Evolutionary conservation across 805 yeast species (phyloP).

Genomic region (Cyberlindnera americana): DNA sequence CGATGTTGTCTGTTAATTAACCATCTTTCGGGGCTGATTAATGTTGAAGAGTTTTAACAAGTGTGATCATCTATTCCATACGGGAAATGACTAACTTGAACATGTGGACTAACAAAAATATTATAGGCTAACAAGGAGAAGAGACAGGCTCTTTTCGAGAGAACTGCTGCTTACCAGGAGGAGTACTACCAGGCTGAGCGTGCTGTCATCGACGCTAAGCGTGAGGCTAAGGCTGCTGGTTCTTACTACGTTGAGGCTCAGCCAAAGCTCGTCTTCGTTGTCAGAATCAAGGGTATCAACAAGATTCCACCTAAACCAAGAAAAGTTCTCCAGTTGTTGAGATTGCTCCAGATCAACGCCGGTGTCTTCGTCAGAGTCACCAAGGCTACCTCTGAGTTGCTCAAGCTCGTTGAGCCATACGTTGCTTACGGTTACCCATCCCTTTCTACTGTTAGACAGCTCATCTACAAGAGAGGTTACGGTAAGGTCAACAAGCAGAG

Average conservation of each 20-base stretch:
- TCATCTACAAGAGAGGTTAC: constrained; percentile 96
- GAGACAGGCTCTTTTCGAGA: constrained; percentile 76
- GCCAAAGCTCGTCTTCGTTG: constrained; percentile 89
- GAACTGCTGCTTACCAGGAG: constrained; percentile 95
- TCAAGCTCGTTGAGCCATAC: constrained; percentile 94
- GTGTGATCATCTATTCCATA: background rate
- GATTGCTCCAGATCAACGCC: constrained; percentile 91
- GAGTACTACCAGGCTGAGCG: constrained; percentile 93
- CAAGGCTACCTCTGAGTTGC: constrained; percentile 91
- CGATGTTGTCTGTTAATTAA: constrained; percentile 67
- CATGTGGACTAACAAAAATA: constrained; percentile 16
- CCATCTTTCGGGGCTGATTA: constrained; percentile 78
- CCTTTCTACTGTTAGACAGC: constrained; percentile 85
- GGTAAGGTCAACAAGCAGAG: constrained; percentile 97
- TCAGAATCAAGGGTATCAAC: constrained; percentile 99
- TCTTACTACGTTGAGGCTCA: constrained; percentile 94
- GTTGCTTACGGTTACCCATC: constrained; percentile 98
- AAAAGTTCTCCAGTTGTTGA: constrained; percentile 92
- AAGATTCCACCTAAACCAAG: constrained; percentile 99
- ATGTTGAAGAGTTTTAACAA: constrained; percentile 1
- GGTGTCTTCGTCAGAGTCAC: constrained; percentile 94
- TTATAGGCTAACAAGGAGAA: constrained; percentile 46
- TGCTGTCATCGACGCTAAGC: constrained; percentile 80
- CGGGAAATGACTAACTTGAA: background rate
- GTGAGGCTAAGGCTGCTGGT: constrained; percentile 92